Conservation (phyloP, 2,329 filamentous ascomycete genomes). For the Sporothrix phasma region DNA sequence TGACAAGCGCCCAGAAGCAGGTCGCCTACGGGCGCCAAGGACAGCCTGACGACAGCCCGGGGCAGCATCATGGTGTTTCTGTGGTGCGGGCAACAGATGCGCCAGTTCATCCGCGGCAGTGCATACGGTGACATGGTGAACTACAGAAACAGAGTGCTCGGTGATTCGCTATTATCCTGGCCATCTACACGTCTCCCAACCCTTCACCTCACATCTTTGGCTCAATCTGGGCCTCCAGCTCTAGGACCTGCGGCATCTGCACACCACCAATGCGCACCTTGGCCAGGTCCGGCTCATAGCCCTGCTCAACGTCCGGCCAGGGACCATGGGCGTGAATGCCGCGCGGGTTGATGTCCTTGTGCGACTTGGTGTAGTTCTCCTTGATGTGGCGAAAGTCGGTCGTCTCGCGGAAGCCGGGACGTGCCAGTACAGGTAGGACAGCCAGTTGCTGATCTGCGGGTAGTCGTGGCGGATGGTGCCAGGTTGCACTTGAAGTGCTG, state of each 20-base stretch:
- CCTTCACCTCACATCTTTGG: not conserved
- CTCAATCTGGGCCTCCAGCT: slow-evolving; percentile 23
- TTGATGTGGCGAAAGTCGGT: slow-evolving; percentile 60
- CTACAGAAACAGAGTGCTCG: not conserved
- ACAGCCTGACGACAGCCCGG: slow-evolving; percentile 43
- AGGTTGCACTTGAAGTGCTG: slow-evolving; percentile 60
- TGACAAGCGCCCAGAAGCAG: too few relatives aligned
- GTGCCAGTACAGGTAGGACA: slow-evolving; percentile 50
- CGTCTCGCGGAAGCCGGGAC: slow-evolving; percentile 44
- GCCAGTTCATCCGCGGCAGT: slow-evolving; percentile 30
- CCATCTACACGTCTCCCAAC: too few relatives aligned
- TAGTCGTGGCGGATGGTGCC: slow-evolving; percentile 51
- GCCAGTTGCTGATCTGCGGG: slow-evolving; percentile 49
- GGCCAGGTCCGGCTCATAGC: slow-evolving; percentile 38
- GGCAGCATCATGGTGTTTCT: slow-evolving; percentile 55
- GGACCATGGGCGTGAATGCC: slow-evolving; percentile 54
- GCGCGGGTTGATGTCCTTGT: slow-evolving; percentile 48
- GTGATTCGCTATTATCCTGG: not conserved
- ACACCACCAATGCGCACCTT: slow-evolving; percentile 39
- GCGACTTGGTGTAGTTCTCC: slow-evolving; percentile 52
- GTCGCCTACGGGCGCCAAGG: slow-evolving; percentile 35
- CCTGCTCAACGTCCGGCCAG: slow-evolving; percentile 46
- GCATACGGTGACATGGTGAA: slow-evolving; percentile 9
- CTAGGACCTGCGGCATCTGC: slow-evolving; percentile 31
- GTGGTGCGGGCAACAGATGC: slow-evolving; percentile 44